Evolutionary conservation across 805 yeast species (phyloP), one percentile per base, ranked within the genome.

Genomic region (Wickerhamomyces alni): DNA sequence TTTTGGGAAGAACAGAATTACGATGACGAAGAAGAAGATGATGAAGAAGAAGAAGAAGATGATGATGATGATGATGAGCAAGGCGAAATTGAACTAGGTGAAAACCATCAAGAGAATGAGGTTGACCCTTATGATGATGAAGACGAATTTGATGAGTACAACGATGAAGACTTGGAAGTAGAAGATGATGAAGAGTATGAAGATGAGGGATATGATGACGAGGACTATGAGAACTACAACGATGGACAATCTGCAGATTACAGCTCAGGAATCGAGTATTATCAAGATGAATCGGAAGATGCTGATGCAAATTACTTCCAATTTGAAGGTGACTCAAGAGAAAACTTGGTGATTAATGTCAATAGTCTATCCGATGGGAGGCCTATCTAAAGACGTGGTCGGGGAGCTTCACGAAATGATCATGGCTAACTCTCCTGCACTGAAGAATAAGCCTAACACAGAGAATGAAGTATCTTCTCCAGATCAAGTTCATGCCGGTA

Each of bases 101-200:
- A 40, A 6, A 45, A 43, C 2, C 42, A 38, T 7, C 46, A 40
- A 2, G 41, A 42, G 8, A 44, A 39, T 11, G 43, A 39, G 9
- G 50, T 46, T 3, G 50, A 49, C 3, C 59, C 51, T 2, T 52
- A 51, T 4, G 55, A 51, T 28, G 48, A 50, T 26, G 52, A 59
- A 6, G 58, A 54, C 17, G 54, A 51, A 6, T n/a, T n/a, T n/a
- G n/a, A n/a, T n/a, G n/a, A n/a, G n/a, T 52, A 51, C 4, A 55
- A 51, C 27, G 48, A 50, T 26, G 52, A 59, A 6, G 58, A 54
- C 17, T 53, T 50, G 6, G 48, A 50, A 25, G 50, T 48, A 24
- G 57, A 50, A 24, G 52, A 48, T 5, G 43, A 46, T 9, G 51
- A 49, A 3, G 41, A 41, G 11, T 38, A 41, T 15, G 38, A 45